Evolutionary conservation across 306 rosid genomes (phyloP).

Genomic region (Amphicarpaea edgeworthii): DNA sequence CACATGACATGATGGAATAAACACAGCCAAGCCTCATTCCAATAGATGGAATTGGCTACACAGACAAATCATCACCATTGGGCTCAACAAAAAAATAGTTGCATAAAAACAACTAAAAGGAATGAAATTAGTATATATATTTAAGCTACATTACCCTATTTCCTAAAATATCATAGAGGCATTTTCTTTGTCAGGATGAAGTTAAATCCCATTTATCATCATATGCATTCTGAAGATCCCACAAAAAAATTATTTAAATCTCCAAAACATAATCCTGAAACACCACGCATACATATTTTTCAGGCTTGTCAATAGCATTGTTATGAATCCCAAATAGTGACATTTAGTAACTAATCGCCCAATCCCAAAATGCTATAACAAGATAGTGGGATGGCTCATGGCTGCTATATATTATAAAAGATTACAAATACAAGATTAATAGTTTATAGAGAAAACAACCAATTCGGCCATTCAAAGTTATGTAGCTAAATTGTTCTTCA

Average conservation of each 20-base stretch:
- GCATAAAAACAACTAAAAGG: slow-evolving; percentile 16
- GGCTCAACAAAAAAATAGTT: not conserved
- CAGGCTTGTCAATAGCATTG: slow-evolving; percentile 1
- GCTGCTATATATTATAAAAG: no score
- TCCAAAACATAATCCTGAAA: not conserved
- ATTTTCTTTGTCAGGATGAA: not conserved
- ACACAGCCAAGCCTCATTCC: not conserved
- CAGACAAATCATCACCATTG: not conserved
- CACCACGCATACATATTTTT: not conserved
- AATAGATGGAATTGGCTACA: not conserved
- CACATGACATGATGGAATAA: slow-evolving; percentile 17
- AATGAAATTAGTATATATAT: slow-evolving; percentile 11
- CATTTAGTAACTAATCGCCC: not conserved
- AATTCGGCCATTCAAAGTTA: not conserved
- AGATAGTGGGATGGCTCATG: slow-evolving; percentile 18
- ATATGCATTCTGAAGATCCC: not conserved
- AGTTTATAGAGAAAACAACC: not conserved
- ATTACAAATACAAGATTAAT: not conserved
- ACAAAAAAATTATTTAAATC: not conserved
- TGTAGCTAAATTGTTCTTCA: not conserved
- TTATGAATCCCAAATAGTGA: not conserved
- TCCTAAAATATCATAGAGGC: slow-evolving; percentile 24
- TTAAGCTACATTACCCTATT: slow-evolving; percentile 28
- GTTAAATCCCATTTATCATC: slow-evolving; percentile 22
- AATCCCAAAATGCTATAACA: not conserved